These are phyloP conservation scores for Quercus lobata DNA, from an alignment of 331 rosid species.

Conservation along the genomic window DNA sequence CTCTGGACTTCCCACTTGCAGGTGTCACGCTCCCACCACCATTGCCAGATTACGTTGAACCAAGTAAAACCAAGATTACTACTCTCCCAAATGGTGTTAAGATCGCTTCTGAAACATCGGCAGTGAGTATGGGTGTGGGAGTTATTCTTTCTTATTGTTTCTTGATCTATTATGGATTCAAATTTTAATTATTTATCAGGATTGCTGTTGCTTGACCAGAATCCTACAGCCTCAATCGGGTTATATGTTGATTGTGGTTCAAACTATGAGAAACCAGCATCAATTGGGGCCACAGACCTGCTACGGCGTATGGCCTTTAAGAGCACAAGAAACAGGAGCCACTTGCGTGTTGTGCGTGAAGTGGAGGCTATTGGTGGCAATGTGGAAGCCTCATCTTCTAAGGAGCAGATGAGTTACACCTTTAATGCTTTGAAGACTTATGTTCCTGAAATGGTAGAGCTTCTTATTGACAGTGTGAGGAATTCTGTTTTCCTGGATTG, in stretches of 20 bases:
- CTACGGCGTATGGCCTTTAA: constrained; percentile 90
- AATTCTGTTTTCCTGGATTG: constrained; percentile 88
- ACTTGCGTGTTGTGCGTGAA: constrained; percentile 83
- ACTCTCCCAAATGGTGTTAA: constrained; percentile 79
- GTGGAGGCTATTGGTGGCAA: constrained; percentile 94
- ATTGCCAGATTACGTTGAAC: constrained; percentile 77
- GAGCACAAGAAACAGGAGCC: constrained; percentile 78
- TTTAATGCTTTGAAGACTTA: constrained; percentile 81
- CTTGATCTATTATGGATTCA: background rate
- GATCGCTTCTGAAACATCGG: constrained; percentile 72
- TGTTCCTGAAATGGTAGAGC: constrained; percentile 94
- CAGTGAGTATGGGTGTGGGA: constrained; percentile 31
- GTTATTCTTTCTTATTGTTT: background rate
- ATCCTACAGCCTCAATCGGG: constrained; percentile 81
- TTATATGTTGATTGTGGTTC: constrained; percentile 78
- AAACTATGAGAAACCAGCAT: constrained; percentile 66
- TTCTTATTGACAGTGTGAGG: constrained; percentile 72
- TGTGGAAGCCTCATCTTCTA: constrained; percentile 81
- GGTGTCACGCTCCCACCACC: constrained; percentile 66
- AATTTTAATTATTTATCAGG: background rate
- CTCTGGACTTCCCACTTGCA: constrained; percentile 62
- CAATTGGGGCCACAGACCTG: constrained; percentile 78
- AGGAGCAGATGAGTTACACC: constrained; percentile 96
- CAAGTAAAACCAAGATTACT: constrained; percentile 59
- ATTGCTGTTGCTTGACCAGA: constrained; percentile 30